Conservation (phyloP, 2,329 filamentous ascomycete species). For the Ampelomyces quisqualis region DNA sequence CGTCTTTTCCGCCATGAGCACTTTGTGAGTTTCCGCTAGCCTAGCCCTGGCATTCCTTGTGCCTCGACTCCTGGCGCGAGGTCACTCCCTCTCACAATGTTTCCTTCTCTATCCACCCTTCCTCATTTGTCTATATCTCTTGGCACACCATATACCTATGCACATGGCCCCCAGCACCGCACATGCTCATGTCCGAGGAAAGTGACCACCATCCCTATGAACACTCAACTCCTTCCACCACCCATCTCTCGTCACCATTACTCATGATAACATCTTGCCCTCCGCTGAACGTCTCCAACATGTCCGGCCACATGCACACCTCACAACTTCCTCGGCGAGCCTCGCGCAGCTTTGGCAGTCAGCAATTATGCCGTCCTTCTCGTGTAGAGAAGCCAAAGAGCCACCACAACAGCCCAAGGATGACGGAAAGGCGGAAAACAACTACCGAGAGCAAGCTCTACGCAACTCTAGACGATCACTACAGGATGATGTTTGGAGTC, state of each 20-base stretch:
- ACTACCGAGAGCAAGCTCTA: conserved; percentile 42
- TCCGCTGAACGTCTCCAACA: too few relatives aligned
- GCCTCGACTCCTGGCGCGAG: conserved; percentile 38
- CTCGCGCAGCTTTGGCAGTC: conserved; percentile 37
- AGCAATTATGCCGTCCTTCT: conserved; percentile 31
- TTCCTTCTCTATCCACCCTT: conserved; percentile 34
- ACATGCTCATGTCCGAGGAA: conserved; percentile 18
- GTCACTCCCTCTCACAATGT: conserved; percentile 27
- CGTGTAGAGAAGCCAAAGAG: conserved; percentile 45
- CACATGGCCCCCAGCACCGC: conserved; percentile 25
- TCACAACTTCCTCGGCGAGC: conserved; percentile 33
- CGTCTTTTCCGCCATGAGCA: conserved; percentile 36
- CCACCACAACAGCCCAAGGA: conserved; percentile 42
- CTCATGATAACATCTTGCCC: too few relatives aligned
- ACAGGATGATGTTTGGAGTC: conserved; percentile 46
- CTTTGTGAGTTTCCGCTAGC: conserved; percentile 31
- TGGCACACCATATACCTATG: conserved; percentile 43
- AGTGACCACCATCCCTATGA: conserved; percentile 16
- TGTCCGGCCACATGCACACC: conserved; percentile 31
- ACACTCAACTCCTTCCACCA: neutral
- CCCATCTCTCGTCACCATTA: conserved; percentile 2
- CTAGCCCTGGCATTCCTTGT: conserved; percentile 32
- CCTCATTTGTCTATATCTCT: conserved; percentile 41
- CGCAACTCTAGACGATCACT: conserved; percentile 45
- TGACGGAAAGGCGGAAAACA: conserved; percentile 42